These are phyloP conservation scores for Uronychia setigera DNA, from an alignment of 73 alveolate species.

Conservation along the genomic window DNA sequence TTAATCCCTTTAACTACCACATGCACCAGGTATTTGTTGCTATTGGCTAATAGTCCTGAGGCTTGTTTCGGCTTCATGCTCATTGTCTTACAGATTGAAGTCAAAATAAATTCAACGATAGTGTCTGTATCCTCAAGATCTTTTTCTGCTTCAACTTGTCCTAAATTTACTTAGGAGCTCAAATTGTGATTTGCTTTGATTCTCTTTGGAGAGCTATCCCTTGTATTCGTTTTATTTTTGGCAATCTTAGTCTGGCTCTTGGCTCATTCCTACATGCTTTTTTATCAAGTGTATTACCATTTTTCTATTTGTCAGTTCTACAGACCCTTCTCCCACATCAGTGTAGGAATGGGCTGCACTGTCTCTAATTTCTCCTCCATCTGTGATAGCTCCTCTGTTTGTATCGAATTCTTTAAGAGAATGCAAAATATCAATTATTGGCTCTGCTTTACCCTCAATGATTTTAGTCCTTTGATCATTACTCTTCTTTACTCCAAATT, in stretches of 20 bases:
- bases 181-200: not conserved
- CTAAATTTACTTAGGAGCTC: constrained; percentile 23
- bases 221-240: not conserved
- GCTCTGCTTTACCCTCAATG: constrained; percentile 16
- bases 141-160: constrained; percentile 9
- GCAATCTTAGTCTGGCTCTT: not conserved
- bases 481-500: constrained; percentile 61
- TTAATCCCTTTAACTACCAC: constrained; percentile 93
- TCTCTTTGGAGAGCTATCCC: too few relatives aligned
- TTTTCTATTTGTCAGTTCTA: not conserved
- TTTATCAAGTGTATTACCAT: not conserved
- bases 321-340: constrained; percentile 7
- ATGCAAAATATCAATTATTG: constrained; percentile 6
- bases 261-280: not conserved
- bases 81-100: constrained; percentile 84
- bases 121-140: constrained; percentile 23
- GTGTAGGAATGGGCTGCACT: constrained; percentile 51
- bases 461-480: constrained; percentile 46
- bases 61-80: constrained; percentile 88
- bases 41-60: constrained; percentile 91
- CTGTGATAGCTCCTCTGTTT: constrained; percentile 60
- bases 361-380: constrained; percentile 65
- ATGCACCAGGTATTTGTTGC: constrained; percentile 92
- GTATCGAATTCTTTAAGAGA: constrained; percentile 27
- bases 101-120: constrained; percentile 84